Percentiles rank a stretch among this genome's conserved stretches.
Evolutionary conservation across 192 early-diverging fungal genomes (phyloP).

Genomic region (Coemansia reversa): DNA sequence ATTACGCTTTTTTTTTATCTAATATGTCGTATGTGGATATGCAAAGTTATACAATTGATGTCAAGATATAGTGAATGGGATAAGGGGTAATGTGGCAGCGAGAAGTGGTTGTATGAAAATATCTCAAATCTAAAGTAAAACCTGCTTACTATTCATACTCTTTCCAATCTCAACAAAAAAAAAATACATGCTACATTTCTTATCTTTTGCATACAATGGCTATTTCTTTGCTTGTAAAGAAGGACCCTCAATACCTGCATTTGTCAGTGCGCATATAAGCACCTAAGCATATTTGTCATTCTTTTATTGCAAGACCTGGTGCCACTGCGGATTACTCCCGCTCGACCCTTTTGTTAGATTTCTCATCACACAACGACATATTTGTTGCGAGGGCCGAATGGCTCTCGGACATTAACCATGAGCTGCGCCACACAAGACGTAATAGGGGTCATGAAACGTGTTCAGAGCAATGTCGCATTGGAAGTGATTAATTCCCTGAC

Average conservation of each 20-base stretch:
- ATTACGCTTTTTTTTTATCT: too few species aligned
- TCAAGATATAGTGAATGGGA: constrained; percentile 12
- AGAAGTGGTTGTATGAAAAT: too few species aligned
- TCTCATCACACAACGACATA: too few species aligned
- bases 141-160: neutral
- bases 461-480: too few species aligned
- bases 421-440: too few species aligned
- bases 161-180: neutral
- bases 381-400: too few species aligned
- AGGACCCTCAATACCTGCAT: neutral
- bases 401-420: too few species aligned
- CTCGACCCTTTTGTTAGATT: too few species aligned
- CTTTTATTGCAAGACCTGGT: neutral
- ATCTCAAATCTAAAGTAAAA: neutral
- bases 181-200: neutral
- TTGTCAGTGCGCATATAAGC: constrained; percentile 8
- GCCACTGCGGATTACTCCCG: neutral
- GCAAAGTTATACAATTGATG: neutral
- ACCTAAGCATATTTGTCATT: neutral
- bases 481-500: too few species aligned
- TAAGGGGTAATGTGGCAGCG: constrained; percentile 1
- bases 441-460: too few species aligned
- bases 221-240: neutral
- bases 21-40: constrained; percentile 1
- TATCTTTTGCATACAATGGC: neutral